Percentiles rank a stretch among this genome's conserved stretches.
Evolutionary conservation across 352 stramenopile genomes (phyloP).

Genomic region (Globisporangium lucens): DNA sequence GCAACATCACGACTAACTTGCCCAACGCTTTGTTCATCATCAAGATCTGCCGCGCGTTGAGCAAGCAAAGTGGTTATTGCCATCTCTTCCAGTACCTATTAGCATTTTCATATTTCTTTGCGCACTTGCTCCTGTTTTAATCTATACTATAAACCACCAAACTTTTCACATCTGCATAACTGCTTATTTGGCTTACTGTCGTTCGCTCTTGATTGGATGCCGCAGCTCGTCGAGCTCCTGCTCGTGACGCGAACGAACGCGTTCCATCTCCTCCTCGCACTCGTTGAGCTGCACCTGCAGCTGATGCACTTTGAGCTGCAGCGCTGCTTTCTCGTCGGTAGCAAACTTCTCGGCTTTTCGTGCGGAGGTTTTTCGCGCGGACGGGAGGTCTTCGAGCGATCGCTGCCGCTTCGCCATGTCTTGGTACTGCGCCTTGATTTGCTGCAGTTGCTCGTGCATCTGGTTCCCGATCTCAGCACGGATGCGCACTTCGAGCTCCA

Average conservation of each 20-base stretch:
- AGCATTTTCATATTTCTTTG: slow-evolving; percentile 1
- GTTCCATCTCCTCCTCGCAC: slow-evolving; percentile 82
- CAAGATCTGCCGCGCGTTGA: not conserved
- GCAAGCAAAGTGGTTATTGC: not conserved
- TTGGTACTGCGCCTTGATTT: slow-evolving; percentile 57
- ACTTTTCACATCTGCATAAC: not conserved
- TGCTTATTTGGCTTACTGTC: not conserved
- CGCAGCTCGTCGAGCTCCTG: slow-evolving; percentile 16
- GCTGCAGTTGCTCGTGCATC: slow-evolving; percentile 64
- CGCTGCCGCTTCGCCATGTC: slow-evolving; percentile 36
- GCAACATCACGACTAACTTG: too few species aligned
- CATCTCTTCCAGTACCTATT: not conserved
- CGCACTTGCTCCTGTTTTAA: not conserved
- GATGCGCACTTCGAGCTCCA: slow-evolving; percentile 61
- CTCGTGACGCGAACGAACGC: slow-evolving; percentile 60
- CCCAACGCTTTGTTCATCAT: not conserved
- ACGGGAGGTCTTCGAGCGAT: slow-evolving; percentile 27
- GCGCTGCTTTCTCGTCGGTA: slow-evolving; percentile 42
- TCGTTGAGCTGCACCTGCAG: slow-evolving; percentile 67
- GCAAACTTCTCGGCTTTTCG: slow-evolving; percentile 30
- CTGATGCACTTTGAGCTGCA: slow-evolving; percentile 59
- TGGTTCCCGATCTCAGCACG: slow-evolving; percentile 65
- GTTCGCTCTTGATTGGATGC: slow-evolving; percentile 16
- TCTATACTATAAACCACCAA: slow-evolving; percentile 6
- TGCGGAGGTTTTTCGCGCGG: slow-evolving; percentile 27